phyloP scores from a whole-genome alignment of 2,329 filamentous ascomycete species.

The Arthrobotrys pseudoclavata region DNA sequence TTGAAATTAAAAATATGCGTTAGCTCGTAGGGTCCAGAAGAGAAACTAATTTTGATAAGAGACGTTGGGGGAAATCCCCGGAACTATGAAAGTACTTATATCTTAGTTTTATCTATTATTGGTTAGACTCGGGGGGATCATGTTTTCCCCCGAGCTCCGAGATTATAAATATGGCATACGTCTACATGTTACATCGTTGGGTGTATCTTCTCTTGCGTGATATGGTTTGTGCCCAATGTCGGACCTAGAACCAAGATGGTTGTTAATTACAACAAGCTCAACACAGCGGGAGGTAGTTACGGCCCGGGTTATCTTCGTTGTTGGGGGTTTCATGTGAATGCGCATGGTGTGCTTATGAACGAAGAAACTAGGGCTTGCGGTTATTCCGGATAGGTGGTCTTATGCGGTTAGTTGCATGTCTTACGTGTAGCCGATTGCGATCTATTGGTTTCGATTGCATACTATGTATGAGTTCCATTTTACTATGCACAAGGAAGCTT shows the following conservation, averaged over 20 bases:
- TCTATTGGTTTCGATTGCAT: too few relatives aligned
- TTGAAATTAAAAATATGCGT: background rate
- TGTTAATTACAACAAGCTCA: conserved; percentile 10
- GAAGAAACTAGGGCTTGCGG: background rate
- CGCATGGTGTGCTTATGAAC: too few relatives aligned
- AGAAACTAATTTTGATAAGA: too few relatives aligned
- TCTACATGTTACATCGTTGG: background rate
- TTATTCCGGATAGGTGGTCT: background rate
- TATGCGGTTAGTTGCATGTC: background rate
- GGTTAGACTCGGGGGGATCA: conserved; percentile 5
- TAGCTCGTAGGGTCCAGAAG: too few relatives aligned
- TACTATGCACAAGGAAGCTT: too few relatives aligned
- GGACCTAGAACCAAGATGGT: background rate
- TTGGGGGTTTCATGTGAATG: background rate
- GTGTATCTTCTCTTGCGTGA: conserved; percentile 1
- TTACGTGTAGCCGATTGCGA: background rate
- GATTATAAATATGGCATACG: conserved; percentile 15
- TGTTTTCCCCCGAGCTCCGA: background rate
- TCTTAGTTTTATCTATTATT: background rate
- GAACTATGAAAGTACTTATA: background rate
- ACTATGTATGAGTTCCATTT: too few relatives aligned
- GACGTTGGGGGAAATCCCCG: background rate
- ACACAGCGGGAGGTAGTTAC: background rate
- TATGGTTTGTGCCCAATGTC: conserved; percentile 8
- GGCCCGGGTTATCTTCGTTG: background rate